Evolutionary conservation across 208 protist genomes (phyloP), one percentile per base, ranked within the genome.

Genomic region (Crithidia bombi): DNA sequence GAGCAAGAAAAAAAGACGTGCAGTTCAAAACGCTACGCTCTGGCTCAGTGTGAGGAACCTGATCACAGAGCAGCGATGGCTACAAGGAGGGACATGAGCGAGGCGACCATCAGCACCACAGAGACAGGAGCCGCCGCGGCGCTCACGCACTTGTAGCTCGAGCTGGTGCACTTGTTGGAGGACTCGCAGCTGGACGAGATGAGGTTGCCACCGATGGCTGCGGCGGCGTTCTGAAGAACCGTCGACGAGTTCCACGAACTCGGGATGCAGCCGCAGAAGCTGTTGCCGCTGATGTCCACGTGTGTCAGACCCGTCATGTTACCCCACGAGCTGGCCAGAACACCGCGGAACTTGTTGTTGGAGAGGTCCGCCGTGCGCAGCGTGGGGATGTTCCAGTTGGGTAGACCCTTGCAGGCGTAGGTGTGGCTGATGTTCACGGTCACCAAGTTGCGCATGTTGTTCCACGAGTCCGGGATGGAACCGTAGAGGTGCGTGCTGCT

Each of bases 231-330:
- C 19, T 14, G 15, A 12, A 75, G 69, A 43, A 75, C 54, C 25
- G 69, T 35, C 19, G 69, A 33, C 30, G 32, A 32, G 26, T 3
- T 35, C 59, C 59, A 65, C 36, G 12, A 32, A 7, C 10, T 39
- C 7, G 59, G 59, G 6, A 65, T 6, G 44, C 59, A 65, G 59
- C 59, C 59, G 59, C 59, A 65, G 59, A 65, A 65, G 59, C 25
- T 35, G 59, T 65, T 65, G 55, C 46, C 49, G 52, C 5, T 46
- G 55, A 79, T 57, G 65, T 73, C 54, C 5, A 78, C 52, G 52
- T 3, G 36, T n/a, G 49, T 49, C 38, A 78, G 65, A 28, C 10
- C 38, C 12, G 52, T 47, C 51, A 78, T 73, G 21, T 1, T 21
- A 4, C 28, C 5, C 73, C 73, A 79, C 17, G 67, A 63, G 44